These are phyloP conservation scores for Medicago ruthenica DNA, from an alignment of 306 rosid genomes.

Conservation along the genomic window DNA sequence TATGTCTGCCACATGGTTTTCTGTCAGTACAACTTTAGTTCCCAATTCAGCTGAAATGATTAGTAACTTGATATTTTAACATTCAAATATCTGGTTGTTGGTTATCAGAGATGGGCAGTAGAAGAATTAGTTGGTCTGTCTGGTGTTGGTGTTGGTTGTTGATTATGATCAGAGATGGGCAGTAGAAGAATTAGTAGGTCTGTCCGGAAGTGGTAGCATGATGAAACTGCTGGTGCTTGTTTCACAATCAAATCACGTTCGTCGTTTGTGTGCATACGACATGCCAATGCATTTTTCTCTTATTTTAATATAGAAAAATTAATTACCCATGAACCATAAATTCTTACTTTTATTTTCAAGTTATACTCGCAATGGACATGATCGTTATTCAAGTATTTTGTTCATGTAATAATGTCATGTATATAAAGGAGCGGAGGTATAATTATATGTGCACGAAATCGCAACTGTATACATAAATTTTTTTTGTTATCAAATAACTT, in stretches of 20 bases:
- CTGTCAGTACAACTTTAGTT: not conserved
- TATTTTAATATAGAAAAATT: conserved; percentile 1
- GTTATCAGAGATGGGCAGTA: conserved; percentile 7
- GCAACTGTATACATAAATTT: not conserved
- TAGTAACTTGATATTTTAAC: conserved; percentile 15
- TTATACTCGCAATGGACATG: not conserved
- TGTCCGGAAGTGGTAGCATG: not conserved
- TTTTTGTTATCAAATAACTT: conserved; percentile 24
- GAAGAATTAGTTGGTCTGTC: not conserved
- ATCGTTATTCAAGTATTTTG: conserved; percentile 6
- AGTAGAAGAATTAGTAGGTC: not conserved
- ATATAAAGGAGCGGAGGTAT: not conserved
- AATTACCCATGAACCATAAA: not conserved
- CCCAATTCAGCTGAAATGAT: conserved; percentile 17
- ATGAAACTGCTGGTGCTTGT: conserved; percentile 32
- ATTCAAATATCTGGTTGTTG: not conserved
- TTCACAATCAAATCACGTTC: conserved; percentile 18
- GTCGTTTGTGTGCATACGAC: not conserved
- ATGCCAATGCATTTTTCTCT: not conserved
- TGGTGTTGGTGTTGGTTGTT: too few relatives aligned
- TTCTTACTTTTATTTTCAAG: not conserved
- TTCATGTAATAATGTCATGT: conserved; percentile 12
- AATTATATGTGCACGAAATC: conserved; percentile 4
- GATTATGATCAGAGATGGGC: conserved; percentile 18
- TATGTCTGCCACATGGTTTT: conserved; percentile 16